Conservation (phyloP, 192 early-diverging fungal species). For the Podila epicladia region DNA sequence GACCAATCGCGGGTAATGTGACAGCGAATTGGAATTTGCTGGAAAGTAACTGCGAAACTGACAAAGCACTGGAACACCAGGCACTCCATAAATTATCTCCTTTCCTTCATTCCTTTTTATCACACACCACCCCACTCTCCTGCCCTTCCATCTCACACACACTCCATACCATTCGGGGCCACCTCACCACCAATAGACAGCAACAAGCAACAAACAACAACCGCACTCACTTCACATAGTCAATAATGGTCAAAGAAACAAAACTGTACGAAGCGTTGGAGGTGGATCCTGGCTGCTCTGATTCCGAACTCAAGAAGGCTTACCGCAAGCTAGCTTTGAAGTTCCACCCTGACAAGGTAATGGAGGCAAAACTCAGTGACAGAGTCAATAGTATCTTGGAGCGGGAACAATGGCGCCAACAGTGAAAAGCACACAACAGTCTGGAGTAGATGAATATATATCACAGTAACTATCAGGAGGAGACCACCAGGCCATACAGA, state of each 20-base stretch:
- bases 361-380: neutral
- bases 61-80: too few relatives aligned
- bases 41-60: too few relatives aligned
- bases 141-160: constrained; percentile 5
- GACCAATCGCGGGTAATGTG: too few relatives aligned
- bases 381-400: too few relatives aligned
- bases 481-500: too few relatives aligned
- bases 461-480: too few relatives aligned
- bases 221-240: neutral
- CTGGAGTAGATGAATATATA: too few relatives aligned
- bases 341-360: constrained; percentile 86
- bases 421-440: too few relatives aligned
- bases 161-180: neutral
- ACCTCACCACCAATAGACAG: neutral
- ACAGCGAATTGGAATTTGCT: too few relatives aligned
- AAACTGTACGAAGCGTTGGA: constrained; percentile 93
- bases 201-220: neutral
- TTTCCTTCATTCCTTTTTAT: neutral
- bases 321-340: constrained; percentile 96
- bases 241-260: constrained; percentile 72
- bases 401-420: too few relatives aligned
- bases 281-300: constrained; percentile 75
- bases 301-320: constrained; percentile 94
- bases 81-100: neutral
- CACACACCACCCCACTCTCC: neutral